Evolutionary conservation across 2,329 filamentous ascomycete genomes (phyloP), one percentile per base, ranked within the genome.

Genomic region (Fusarium penzigii): DNA sequence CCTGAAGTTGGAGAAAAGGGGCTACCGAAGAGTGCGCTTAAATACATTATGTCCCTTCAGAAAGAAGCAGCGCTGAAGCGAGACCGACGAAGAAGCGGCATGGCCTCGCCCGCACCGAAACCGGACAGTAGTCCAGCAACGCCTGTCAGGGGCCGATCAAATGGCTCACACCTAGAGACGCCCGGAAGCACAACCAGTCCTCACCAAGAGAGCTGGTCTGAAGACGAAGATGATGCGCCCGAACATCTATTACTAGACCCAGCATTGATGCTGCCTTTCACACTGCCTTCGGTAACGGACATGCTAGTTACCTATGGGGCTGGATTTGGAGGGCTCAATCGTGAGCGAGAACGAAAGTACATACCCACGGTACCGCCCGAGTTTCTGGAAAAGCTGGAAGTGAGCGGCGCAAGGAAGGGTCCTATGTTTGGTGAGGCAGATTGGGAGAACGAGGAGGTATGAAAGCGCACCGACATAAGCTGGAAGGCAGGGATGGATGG

Each of bases 241-340:
- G 84, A 90, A 61, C 82, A 89, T 53, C 78, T 97, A 36, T 84
- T 97, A 41, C 74, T 97, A 48, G 92, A 97, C 66, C 91, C 93
- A 3, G 89, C 92, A 3, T 78, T 96, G 53, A 96, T 97, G 82
- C 81, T 99, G 25, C 94, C 94, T 0, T 99, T 99, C 69, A 88
- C 89, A n/a, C 78, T 99, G 29, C 94, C 94, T 2, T 96, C 93
- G 2, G 94, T 91, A 51, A 97, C 92, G 25, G 94, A 99, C 70
- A 99, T 99, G 94, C 81, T 97, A 44, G 85, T 99, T 44, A 93
- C 87, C 60, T 99, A 95, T 66, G 94, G 94, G 1, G 92, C 94
- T 12, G 94, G 94, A 1, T 94, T 97, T 66, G 94, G 94, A 6
- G 94, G 94, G 0, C 78, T 94, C 43, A 96, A 99, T 74, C 83